Percentiles rank a stretch among this genome's conserved stretches.
Evolutionary conservation across 2,329 filamentous ascomycete genomes (phyloP).

Genomic region (Fusarium nanum): DNA sequence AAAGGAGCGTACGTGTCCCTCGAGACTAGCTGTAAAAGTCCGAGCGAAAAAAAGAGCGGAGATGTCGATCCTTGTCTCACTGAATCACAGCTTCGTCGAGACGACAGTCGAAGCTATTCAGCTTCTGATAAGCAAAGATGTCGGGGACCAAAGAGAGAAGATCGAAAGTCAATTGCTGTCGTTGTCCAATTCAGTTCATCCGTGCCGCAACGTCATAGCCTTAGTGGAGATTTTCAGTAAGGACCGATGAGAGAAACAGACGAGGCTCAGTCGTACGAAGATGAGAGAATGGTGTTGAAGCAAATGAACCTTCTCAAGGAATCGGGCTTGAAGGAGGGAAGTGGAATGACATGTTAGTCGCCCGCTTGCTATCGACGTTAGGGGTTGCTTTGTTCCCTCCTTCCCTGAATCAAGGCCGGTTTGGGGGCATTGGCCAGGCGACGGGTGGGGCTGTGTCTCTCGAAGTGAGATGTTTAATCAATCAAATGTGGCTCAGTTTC

Average conservation of each 20-base stretch:
- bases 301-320: slow-evolving; percentile 27
- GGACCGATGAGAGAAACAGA: slow-evolving; percentile 27
- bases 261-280: slow-evolving; percentile 28
- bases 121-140: slow-evolving; percentile 1
- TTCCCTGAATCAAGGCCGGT: slow-evolving; percentile 41
- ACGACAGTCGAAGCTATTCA: background rate
- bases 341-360: slow-evolving; percentile 46
- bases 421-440: slow-evolving; percentile 48
- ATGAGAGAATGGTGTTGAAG: slow-evolving; percentile 13
- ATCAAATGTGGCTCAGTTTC: slow-evolving; percentile 12
- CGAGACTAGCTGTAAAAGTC: slow-evolving; percentile 24
- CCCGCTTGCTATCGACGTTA: slow-evolving; percentile 33
- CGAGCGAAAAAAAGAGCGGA: slow-evolving; percentile 32
- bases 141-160: slow-evolving; percentile 17
- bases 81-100: background rate
- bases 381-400: slow-evolving; percentile 37
- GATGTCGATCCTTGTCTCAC: slow-evolving; percentile 17
- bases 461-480: background rate
- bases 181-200: slow-evolving; percentile 34
- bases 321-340: slow-evolving; percentile 43
- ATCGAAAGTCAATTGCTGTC: slow-evolving; percentile 19
- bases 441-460: slow-evolving; percentile 42
- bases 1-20: slow-evolving; percentile 43
- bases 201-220: slow-evolving; percentile 46
- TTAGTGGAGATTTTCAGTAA: slow-evolving; percentile 26